phyloP scores from a whole-genome alignment of 345 rosid genomes.

The Trapa bicornis region DNA sequence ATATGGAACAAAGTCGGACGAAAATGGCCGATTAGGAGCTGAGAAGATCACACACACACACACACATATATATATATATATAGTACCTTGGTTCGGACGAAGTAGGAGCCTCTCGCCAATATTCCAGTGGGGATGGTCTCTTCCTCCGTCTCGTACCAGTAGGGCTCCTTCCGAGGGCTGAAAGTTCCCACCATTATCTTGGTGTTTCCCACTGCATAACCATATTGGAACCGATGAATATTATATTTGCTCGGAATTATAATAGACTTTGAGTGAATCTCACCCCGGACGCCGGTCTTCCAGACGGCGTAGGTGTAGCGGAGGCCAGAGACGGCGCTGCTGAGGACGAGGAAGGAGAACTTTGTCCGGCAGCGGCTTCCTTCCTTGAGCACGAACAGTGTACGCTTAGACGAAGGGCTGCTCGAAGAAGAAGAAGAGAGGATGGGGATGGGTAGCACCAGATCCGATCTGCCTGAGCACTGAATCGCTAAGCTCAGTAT shows the following conservation, averaged over 20 bases:
- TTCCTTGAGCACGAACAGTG: constrained; percentile 23
- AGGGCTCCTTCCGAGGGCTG: constrained; percentile 19
- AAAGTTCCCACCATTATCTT: constrained; percentile 23
- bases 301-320: constrained; percentile 23
- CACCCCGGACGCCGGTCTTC: constrained; percentile 27
- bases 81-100: constrained; percentile 21
- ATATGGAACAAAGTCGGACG: no score
- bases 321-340: constrained; percentile 19
- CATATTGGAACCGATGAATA: no score
- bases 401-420: constrained; percentile 12
- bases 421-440: background rate
- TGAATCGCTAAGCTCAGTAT: constrained; percentile 14
- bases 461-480: constrained; percentile 19
- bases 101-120: constrained; percentile 26
- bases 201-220: constrained; percentile 16
- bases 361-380: constrained; percentile 17
- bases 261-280: background rate
- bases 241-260: no score
- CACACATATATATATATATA: no score
- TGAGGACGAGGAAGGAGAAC: constrained; percentile 17
- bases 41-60: no score
- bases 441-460: constrained; percentile 15
- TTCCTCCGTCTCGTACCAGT: constrained; percentile 16
- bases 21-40: no score
- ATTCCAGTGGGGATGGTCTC: constrained; percentile 26